phyloP scores from a whole-genome alignment of 495 filamentous ascomycete genomes.

The Penicillium angulare region DNA sequence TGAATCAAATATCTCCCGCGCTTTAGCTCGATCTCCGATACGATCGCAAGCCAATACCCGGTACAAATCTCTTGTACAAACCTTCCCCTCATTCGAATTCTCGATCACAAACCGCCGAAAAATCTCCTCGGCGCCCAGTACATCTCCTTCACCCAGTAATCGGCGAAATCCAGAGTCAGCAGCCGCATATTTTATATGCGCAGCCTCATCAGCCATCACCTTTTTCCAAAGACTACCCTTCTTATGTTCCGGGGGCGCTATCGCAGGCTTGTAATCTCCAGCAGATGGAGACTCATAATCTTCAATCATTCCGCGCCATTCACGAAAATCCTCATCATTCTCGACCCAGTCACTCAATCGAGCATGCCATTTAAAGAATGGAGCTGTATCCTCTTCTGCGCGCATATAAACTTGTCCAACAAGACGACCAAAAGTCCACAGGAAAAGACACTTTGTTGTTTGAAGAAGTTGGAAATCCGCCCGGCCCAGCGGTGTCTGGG shows the following conservation, averaged over 20 bases:
- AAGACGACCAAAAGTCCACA: constrained; percentile 5
- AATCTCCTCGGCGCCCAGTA: constrained; percentile 11
- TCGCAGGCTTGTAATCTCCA: background rate
- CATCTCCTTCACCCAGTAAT: constrained; percentile 14
- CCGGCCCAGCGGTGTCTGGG: constrained; percentile 1
- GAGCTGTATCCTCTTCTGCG: constrained; percentile 5
- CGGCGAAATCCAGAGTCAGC: constrained; percentile 8
- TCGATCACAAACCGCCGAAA: constrained; percentile 13
- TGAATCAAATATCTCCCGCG: constrained; percentile 15
- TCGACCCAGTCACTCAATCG: constrained; percentile 5
- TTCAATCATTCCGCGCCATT: constrained; percentile 4
- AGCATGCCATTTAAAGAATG: constrained; percentile 7
- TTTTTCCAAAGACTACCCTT: constrained; percentile 11
- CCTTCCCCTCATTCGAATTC: background rate
- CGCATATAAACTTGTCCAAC: constrained; percentile 3
- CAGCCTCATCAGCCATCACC: constrained; percentile 6
- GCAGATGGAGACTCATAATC: background rate
- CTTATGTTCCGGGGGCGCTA: background rate
- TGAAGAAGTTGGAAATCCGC: background rate
- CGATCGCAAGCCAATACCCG: constrained; percentile 19
- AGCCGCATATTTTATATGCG: constrained; percentile 4
- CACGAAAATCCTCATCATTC: constrained; percentile 9
- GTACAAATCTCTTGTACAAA: constrained; percentile 17
- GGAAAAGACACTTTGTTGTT: constrained; percentile 5
- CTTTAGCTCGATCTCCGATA: constrained; percentile 17